phyloP scores from a whole-genome alignment of 2,329 filamentous ascomycete species.

The Fusarium denticulatum region DNA sequence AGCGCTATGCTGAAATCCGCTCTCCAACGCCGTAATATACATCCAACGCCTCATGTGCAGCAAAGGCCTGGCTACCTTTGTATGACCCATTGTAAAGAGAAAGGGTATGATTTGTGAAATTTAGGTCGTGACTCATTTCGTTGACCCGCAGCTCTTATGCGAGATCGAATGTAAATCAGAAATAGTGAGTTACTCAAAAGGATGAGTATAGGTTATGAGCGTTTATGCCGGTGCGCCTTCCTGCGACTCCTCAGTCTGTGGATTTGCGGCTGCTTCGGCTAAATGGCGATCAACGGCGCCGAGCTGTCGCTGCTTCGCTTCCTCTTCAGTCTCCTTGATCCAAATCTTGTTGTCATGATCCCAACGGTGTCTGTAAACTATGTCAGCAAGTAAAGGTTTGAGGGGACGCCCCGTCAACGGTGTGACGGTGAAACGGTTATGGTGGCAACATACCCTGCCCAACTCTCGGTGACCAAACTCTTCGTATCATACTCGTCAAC shows the following conservation, averaged over 20 bases:
- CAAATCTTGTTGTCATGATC: slow-evolving; percentile 66
- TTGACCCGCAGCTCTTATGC: neutral
- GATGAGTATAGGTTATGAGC: neutral
- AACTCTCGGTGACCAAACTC: slow-evolving; percentile 68
- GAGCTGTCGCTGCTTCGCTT: slow-evolving; percentile 38
- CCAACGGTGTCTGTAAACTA: slow-evolving; percentile 66
- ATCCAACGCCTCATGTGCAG: slow-evolving; percentile 27
- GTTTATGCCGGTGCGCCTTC: neutral
- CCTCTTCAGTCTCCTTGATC: slow-evolving; percentile 56
- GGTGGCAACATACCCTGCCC: slow-evolving; percentile 64
- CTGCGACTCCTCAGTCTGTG: neutral
- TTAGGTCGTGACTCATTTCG: slow-evolving; percentile 15
- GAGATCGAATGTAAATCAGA: neutral
- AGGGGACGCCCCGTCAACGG: neutral
- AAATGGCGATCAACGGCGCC: slow-evolving; percentile 43
- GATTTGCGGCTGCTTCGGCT: slow-evolving; percentile 35
- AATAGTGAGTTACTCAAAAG: neutral
- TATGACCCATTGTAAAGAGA: neutral
- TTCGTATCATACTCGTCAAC: slow-evolving; percentile 72
- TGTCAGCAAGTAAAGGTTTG: slow-evolving; percentile 24
- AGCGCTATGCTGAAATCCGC: slow-evolving; percentile 1
- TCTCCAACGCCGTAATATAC: slow-evolving; percentile 28
- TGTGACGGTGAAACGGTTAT: neutral
- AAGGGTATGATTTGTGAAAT: slow-evolving; percentile 4
- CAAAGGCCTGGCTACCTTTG: neutral